phyloP scores from a whole-genome alignment of 2,329 filamentous ascomycete genomes.

The Karstenula rhodostoma region DNA sequence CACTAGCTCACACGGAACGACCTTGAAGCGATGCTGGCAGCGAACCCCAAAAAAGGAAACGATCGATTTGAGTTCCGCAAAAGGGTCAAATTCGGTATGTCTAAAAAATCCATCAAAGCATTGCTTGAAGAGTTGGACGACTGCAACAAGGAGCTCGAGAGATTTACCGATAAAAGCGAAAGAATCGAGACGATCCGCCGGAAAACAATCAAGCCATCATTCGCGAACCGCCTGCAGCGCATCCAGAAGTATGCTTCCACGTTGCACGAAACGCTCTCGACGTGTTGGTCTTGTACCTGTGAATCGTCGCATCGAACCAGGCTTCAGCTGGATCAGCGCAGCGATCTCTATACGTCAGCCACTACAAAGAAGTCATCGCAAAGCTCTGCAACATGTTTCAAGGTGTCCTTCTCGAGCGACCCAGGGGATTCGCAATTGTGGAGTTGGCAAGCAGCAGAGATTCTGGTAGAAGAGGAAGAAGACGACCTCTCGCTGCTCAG shows the following conservation, averaged over 20 bases:
- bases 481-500: slow-evolving; percentile 20
- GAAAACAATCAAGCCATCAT: slow-evolving; percentile 44
- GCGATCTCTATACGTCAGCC: slow-evolving; percentile 31
- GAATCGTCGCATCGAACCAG: slow-evolving; percentile 43
- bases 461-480: slow-evolving; percentile 41
- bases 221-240: slow-evolving; percentile 42
- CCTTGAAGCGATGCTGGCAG: slow-evolving; percentile 45
- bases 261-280: slow-evolving; percentile 39
- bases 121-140: slow-evolving; percentile 47
- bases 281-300: slow-evolving; percentile 47
- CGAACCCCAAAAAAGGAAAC: slow-evolving; percentile 41
- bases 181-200: slow-evolving; percentile 45
- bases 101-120: slow-evolving; percentile 46
- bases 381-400: slow-evolving; percentile 40
- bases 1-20: slow-evolving; percentile 43
- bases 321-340: slow-evolving; percentile 44
- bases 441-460: slow-evolving; percentile 45
- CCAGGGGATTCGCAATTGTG: slow-evolving; percentile 29
- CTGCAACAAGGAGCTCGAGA: slow-evolving; percentile 50
- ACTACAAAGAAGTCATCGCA: slow-evolving; percentile 20
- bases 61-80: slow-evolving; percentile 48
- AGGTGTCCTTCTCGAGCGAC: slow-evolving; percentile 41
- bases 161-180: slow-evolving; percentile 49
- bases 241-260: slow-evolving; percentile 46
- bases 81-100: slow-evolving; percentile 47